Conservation (phyloP, 192 early-diverging fungal species). For the Tieghemiomyces parasiticus region DNA sequence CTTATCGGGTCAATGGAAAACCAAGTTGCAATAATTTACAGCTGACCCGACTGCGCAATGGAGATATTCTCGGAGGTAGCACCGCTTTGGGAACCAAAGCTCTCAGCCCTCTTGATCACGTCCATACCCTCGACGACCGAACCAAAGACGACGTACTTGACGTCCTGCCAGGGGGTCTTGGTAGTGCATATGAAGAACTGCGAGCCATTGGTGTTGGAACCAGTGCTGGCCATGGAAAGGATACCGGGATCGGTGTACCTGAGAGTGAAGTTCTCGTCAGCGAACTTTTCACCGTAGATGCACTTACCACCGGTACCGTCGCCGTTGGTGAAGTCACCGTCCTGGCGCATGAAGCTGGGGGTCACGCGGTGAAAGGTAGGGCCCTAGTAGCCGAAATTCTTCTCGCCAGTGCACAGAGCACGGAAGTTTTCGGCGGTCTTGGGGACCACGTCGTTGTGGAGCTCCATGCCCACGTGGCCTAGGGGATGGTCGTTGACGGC, state of each 20-base stretch:
- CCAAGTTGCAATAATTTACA: background rate
- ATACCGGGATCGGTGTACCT: conserved; percentile 51
- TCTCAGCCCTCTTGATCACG: conserved; percentile 67
- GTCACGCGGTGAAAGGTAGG: conserved; percentile 57
- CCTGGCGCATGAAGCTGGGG: conserved; percentile 68
- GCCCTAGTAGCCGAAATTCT: conserved; percentile 63
- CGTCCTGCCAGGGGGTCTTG: conserved; percentile 72
- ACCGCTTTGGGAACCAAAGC: conserved; percentile 28
- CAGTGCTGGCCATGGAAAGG: conserved; percentile 60
- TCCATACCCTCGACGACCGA: conserved; percentile 64
- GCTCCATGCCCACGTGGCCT: conserved; percentile 37
- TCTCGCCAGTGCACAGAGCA: conserved; percentile 91
- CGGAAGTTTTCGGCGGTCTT: conserved; percentile 95
- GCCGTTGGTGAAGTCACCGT: conserved; percentile 57
- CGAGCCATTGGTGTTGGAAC: conserved; percentile 58
- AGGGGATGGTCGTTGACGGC: conserved; percentile 26
- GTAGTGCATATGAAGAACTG: conserved; percentile 93
- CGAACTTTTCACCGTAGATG: conserved; percentile 77
- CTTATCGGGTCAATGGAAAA: too few species aligned
- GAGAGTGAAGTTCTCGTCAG: conserved; percentile 84
- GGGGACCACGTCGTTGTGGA: conserved; percentile 41
- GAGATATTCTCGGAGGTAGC: conserved; percentile 45
- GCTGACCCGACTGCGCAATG: conserved; percentile 60
- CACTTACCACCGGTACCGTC: conserved; percentile 66
- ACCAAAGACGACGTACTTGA: conserved; percentile 91